Conservation (phyloP, 129 eudicot species). For the Centrapalus pauciflorus region DNA sequence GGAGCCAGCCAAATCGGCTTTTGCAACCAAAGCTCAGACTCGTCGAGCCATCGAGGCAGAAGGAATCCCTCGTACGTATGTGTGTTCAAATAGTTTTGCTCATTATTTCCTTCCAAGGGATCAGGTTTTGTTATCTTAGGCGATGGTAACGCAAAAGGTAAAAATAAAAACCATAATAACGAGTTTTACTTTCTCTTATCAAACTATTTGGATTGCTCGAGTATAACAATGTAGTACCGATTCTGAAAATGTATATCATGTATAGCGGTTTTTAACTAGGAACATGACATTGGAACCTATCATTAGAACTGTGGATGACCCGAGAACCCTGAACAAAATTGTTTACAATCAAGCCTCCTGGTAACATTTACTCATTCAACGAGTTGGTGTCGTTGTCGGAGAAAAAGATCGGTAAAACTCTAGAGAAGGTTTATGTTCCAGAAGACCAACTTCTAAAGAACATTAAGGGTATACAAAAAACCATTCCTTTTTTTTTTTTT, state of each 20-base stretch:
- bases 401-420: constrained; percentile 39
- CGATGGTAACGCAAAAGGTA: constrained; percentile 48
- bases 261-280: constrained; percentile 36
- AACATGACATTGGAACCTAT: constrained; percentile 47
- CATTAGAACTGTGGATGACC: constrained; percentile 43
- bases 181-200: too few relatives aligned
- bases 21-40: constrained; percentile 28
- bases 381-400: constrained; percentile 48
- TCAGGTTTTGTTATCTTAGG: constrained; percentile 41
- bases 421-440: constrained; percentile 33
- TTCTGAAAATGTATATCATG: background rate
- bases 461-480: constrained; percentile 40
- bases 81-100: constrained; percentile 33
- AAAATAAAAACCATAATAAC: too few relatives aligned
- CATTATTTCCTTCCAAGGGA: constrained; percentile 43
- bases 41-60: constrained; percentile 43
- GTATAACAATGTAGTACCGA: background rate
- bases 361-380: constrained; percentile 35
- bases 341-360: constrained; percentile 40
- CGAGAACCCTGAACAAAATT: constrained; percentile 43
- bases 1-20: constrained; percentile 40
- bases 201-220: too few relatives aligned
- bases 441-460: constrained; percentile 46
- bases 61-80: constrained; percentile 38
- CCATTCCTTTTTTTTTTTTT: too few relatives aligned